Base-by-base conservation (phyloP, 1,284 basidiomycete species). In the Moniliophthora roreri region DNA sequence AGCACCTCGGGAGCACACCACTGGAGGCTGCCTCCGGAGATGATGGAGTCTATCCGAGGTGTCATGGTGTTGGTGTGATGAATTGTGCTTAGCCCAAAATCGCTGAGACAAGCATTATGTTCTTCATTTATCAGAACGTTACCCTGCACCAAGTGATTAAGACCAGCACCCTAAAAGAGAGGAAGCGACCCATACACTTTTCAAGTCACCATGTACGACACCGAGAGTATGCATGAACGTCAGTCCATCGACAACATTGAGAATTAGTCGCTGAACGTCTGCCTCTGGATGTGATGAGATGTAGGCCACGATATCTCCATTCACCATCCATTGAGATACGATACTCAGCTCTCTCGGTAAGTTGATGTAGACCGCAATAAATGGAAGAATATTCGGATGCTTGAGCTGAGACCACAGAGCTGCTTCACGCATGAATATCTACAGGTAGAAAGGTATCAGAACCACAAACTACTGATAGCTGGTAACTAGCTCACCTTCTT, bases 1-100 rank as follows among this genome's bases (percentile, higher is more conserved):
- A 47, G 45, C 32, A 26, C 21, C 7, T 47, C 45, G 1, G 45
- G 45, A 18, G 45, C 24, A 18, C 15, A 32, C 45, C 45, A 47
- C 4, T 26, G 45, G 9, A 47, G 45, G 32, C 45, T 47, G 16
- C 45, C 45, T 7, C 24, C 45, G 16, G 21, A n/a, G 24, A 47
- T 47, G n/a, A 47, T 26, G 24, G 45, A 47, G 26, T 47, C 45
- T 9, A 47, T 28, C 28, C 45, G 45, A 20, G 45, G 45, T 13
- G 45, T 47, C 45, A 47, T 47, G 4, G 45, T 47, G 26, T 47
- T 47, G 1, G 45, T 47, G 26, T 47, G 45, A 35, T 47, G 45
- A n/a, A 47, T 32, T 13, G 45, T 47, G 26, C 45, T 47, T 3
- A 47, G 32, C 5, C 45, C 45, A 34, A 47, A 47, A 21, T 47